A percentile compares a stretch with the other conserved stretches of the same genome.
These are phyloP conservation scores for Bodo saltans DNA, from an alignment of 78 protist genomes.

Conservation along the genomic window DNA sequence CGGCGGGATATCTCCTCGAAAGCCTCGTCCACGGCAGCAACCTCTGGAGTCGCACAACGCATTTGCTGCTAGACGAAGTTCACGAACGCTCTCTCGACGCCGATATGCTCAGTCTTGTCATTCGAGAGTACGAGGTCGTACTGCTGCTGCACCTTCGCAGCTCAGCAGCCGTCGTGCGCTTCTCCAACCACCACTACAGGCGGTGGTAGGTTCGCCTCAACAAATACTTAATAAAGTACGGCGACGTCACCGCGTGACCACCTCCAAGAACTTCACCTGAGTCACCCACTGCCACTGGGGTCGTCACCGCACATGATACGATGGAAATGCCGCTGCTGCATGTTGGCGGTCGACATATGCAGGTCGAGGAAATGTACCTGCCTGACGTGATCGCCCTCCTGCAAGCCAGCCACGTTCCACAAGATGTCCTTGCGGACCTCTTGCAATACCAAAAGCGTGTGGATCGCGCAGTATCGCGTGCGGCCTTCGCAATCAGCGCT, in stretches of 20 bases:
- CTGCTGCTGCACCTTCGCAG: not conserved
- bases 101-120: slow-evolving; percentile 64
- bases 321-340: not conserved
- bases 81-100: slow-evolving; percentile 74
- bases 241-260: not conserved
- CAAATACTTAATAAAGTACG: not conserved
- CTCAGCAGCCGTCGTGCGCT: too few relatives aligned
- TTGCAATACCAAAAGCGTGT: not conserved
- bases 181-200: not conserved
- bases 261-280: not conserved
- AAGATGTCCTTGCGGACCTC: not conserved
- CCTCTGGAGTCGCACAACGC: slow-evolving; percentile 7
- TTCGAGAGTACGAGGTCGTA: not conserved
- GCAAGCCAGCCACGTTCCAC: not conserved
- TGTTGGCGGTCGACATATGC: not conserved
- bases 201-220: not conserved
- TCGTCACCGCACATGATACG: not conserved
- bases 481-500: not conserved
- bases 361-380: not conserved
- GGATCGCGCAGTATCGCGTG: not conserved
- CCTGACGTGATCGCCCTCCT: too few relatives aligned
- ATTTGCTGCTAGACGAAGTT: slow-evolving; percentile 64
- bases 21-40: not conserved
- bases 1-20: slow-evolving; percentile 55
- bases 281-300: not conserved